A percentile compares a stretch with the other conserved stretches of the same genome.
These are phyloP conservation scores for Skeletonema costatum DNA, from an alignment of 108 stramenopile genomes.

Conservation along the genomic window DNA sequence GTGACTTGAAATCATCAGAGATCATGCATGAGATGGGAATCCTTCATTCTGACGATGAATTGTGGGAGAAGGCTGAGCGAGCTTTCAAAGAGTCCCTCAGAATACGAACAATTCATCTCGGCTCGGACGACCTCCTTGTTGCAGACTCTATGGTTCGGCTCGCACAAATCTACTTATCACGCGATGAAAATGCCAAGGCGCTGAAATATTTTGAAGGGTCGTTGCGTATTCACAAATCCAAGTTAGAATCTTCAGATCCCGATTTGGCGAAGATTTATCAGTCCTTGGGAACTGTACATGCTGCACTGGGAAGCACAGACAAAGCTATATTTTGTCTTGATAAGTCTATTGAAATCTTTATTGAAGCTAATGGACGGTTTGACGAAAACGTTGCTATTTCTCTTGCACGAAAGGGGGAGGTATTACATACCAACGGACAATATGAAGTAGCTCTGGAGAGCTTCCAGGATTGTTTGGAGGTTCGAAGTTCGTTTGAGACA, in stretches of 20 bases:
- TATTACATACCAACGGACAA: constrained; percentile 21
- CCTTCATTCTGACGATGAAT: constrained; percentile 13
- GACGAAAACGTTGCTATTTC: constrained; percentile 33
- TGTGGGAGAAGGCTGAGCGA: constrained; percentile 46
- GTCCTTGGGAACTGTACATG: constrained; percentile 46
- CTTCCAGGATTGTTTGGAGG: constrained; percentile 39
- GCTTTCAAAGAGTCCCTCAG: constrained; percentile 52
- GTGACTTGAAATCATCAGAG: constrained; percentile 35
- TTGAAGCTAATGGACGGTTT: constrained; percentile 18
- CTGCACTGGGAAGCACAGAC: constrained; percentile 15
- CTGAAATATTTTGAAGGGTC: constrained; percentile 50
- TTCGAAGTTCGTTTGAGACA: constrained; percentile 23
- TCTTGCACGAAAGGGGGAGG: constrained; percentile 32
- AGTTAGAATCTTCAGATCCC: constrained; percentile 3
- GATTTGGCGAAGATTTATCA: constrained; percentile 31
- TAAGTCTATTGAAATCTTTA: constrained; percentile 36
- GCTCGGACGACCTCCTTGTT: constrained; percentile 40
- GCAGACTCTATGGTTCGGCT: constrained; percentile 47
- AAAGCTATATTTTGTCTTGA: constrained; percentile 52
- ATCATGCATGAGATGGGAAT: constrained; percentile 50
- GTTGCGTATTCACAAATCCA: constrained; percentile 39
- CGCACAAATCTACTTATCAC: constrained; percentile 35
- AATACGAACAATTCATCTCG: constrained; percentile 34
- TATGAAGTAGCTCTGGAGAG: constrained; percentile 36
- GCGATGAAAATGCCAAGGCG: constrained; percentile 30